Conservation (phyloP, 495 filamentous ascomycete species). For the Hypoxylon fuscum region DNA sequence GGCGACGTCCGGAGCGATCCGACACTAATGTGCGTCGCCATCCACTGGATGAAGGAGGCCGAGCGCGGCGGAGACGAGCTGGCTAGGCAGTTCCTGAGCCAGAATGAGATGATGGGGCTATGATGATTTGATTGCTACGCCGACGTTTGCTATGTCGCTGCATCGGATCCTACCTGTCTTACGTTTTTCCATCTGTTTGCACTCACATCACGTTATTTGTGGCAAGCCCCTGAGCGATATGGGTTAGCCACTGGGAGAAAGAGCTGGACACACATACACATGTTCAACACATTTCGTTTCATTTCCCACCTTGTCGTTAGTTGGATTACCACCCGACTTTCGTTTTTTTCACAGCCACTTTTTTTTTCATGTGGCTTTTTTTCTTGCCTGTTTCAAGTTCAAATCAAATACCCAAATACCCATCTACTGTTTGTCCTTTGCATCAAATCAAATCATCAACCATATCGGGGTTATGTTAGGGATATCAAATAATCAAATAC, state of each 20-base stretch:
- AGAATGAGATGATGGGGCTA: conserved; percentile 57
- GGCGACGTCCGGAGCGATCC: conserved; percentile 77
- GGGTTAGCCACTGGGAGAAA: conserved; percentile 21
- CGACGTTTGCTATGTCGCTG: conserved; percentile 32
- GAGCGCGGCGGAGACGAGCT: conserved; percentile 87
- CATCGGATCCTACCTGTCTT: conserved; percentile 27
- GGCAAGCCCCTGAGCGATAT: no score
- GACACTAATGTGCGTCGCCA: conserved; percentile 91
- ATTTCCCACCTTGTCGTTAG: conserved; percentile 14
- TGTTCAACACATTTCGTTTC: conserved; percentile 29
- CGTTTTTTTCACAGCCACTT: conserved; percentile 16
- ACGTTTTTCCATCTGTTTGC: conserved; percentile 38
- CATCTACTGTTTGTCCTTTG: conserved; percentile 23
- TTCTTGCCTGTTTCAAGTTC: conserved; percentile 28
- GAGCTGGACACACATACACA: conserved; percentile 30
- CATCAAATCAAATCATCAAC: conserved; percentile 13
- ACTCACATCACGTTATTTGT: conserved; percentile 16
- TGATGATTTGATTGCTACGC: conserved; percentile 31
- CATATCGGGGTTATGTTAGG: conserved; percentile 14
- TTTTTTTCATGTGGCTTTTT: conserved; percentile 7
- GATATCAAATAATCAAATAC: conserved; percentile 23
- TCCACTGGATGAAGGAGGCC: conserved; percentile 98
- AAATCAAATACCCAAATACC: conserved; percentile 41
- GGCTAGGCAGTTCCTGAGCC: conserved; percentile 83
- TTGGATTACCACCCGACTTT: conserved; percentile 31